A percentile compares a stretch with the other conserved stretches of the same genome.
Evolutionary conservation across 2,329 filamentous ascomycete species (phyloP).

Genomic region (Ophiostoma angusticollis): DNA sequence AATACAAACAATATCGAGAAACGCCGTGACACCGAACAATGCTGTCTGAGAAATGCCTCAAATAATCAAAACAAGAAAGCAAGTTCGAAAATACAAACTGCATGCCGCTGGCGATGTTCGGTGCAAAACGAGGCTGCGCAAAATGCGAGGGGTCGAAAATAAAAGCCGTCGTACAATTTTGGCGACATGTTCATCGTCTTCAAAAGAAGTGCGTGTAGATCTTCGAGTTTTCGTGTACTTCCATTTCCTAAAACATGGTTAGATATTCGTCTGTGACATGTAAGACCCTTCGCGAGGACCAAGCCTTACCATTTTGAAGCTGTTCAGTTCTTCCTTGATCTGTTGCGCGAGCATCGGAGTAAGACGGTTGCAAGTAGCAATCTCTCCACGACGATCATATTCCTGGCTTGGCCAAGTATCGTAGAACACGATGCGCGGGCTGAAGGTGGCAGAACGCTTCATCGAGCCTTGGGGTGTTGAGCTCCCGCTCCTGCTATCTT

Average conservation of each 20-base stretch:
- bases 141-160: background rate
- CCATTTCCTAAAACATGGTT: no score
- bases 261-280: no score
- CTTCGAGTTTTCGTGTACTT: conserved; percentile 97
- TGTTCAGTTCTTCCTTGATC: conserved; percentile 98
- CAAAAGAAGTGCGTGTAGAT: conserved; percentile 99
- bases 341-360: conserved; percentile 96
- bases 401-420: conserved; percentile 94
- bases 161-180: no score
- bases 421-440: conserved; percentile 84
- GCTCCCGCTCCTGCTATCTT: conserved; percentile 69
- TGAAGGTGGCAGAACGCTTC: conserved; percentile 63
- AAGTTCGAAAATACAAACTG: conserved; percentile 1
- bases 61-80: conserved; percentile 1
- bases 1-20: conserved; percentile 11
- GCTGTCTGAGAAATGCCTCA: conserved; percentile 14
- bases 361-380: conserved; percentile 93
- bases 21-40: conserved; percentile 19
- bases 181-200: conserved; percentile 23
- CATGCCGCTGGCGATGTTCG: background rate
- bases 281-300: no score
- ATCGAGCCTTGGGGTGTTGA: conserved; percentile 57
- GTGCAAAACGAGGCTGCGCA: background rate
- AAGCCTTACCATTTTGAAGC: conserved; percentile 86
- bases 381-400: conserved; percentile 89